These are phyloP conservation scores for Bryoerythrophyllum caledonicum DNA, from an alignment of 225 moss, liverwort and hornwort genomes.

Conservation along the genomic window DNA sequence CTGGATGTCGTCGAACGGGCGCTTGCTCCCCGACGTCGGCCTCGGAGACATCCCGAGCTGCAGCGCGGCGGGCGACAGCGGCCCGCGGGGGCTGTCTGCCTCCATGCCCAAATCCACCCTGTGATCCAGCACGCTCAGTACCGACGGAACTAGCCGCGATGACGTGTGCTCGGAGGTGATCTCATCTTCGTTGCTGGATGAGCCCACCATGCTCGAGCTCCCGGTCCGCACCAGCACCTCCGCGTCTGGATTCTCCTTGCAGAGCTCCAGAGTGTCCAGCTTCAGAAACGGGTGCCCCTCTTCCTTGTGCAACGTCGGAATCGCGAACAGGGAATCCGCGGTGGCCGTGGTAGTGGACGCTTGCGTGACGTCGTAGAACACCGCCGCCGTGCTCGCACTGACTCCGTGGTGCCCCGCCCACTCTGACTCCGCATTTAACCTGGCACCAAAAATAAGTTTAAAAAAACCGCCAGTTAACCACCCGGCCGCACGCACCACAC, in stretches of 20 bases:
- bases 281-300: constrained; percentile 40
- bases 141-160: background rate
- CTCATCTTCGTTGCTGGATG: constrained; percentile 44
- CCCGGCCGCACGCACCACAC: background rate
- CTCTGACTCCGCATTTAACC: constrained; percentile 44
- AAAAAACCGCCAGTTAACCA: background rate
- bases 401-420: constrained; percentile 47
- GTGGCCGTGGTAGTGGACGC: background rate
- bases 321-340: constrained; percentile 14
- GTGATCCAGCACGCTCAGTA: constrained; percentile 21
- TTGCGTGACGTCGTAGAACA: constrained; percentile 25
- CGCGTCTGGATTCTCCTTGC: constrained; percentile 29
- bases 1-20: constrained; percentile 17
- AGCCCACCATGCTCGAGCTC: constrained; percentile 55
- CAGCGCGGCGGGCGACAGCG: constrained; percentile 38
- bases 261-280: constrained; percentile 38
- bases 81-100: constrained; percentile 44
- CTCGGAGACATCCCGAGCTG: constrained; percentile 29
- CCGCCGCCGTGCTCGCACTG: background rate
- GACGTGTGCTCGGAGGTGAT: constrained; percentile 26
- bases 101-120: constrained; percentile 17
- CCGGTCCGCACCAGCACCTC: constrained; percentile 23
- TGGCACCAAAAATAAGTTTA: background rate
- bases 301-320: constrained; percentile 8
- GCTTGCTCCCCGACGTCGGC: constrained; percentile 12